phyloP scores from a whole-genome alignment of 768 basidiomycete genomes.

The Mycena albidolilacea region DNA sequence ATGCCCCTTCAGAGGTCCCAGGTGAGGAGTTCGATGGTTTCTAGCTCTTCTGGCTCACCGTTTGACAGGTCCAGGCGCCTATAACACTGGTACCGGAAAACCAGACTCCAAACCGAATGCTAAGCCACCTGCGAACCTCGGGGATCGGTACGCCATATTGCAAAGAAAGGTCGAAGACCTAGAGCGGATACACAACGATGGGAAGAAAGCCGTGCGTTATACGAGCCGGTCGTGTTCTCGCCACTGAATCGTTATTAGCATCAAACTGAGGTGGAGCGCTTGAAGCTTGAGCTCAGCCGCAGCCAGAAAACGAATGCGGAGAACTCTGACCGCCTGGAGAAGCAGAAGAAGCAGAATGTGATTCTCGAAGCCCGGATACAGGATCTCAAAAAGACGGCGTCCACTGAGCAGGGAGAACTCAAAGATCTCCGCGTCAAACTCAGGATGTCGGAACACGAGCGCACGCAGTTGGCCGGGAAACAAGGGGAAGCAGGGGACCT shows the following conservation, averaged over 20 bases:
- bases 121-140: constrained; percentile 40
- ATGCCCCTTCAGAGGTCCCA: constrained; percentile 57
- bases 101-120: constrained; percentile 46
- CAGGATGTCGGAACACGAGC: constrained; percentile 71
- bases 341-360: constrained; percentile 75
- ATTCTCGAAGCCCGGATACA: constrained; percentile 70
- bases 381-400: constrained; percentile 68
- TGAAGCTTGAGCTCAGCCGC: constrained; percentile 69
- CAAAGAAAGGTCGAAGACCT: constrained; percentile 77
- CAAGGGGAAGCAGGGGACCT: constrained; percentile 66
- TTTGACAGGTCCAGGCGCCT: constrained; percentile 53
- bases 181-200: constrained; percentile 73
- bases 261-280: constrained; percentile 69
- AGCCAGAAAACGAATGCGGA: constrained; percentile 65
- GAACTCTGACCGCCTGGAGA: constrained; percentile 68
- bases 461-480: constrained; percentile 64
- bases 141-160: constrained; percentile 68
- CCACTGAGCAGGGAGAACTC: constrained; percentile 70
- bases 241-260: constrained; percentile 59
- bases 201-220: constrained; percentile 72
- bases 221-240: neutral
- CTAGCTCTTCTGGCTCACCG: neutral
- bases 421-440: constrained; percentile 75
- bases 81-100: constrained; percentile 44
- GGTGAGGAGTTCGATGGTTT: constrained; percentile 50